phyloP scores from a whole-genome alignment of 2,329 filamentous ascomycete species.

The Alternaria postmessia region DNA sequence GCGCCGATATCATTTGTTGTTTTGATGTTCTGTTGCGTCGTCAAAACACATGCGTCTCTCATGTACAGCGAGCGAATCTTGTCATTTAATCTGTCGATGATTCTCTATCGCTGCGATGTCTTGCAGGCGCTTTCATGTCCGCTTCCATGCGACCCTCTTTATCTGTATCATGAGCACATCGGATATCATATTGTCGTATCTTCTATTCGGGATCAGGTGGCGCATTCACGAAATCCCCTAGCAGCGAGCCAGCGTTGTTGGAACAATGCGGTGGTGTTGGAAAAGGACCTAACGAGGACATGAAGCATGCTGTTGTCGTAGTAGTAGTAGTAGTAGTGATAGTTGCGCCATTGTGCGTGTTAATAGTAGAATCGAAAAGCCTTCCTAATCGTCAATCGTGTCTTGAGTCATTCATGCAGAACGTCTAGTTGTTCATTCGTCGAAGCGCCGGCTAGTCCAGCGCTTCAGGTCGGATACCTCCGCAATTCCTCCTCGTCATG shows the following conservation, averaged over 20 bases:
- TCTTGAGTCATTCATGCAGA: background rate
- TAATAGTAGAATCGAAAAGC: background rate
- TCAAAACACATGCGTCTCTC: background rate
- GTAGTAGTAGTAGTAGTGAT: background rate
- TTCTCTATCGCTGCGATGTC: background rate
- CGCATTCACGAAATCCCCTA: background rate
- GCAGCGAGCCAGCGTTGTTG: background rate
- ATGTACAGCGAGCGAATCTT: background rate
- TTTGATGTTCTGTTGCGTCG: background rate
- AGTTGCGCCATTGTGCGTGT: background rate
- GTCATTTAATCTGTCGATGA: background rate
- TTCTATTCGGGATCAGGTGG: background rate
- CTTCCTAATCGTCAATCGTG: background rate
- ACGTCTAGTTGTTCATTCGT: conserved; percentile 42
- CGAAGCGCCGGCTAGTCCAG: conserved; percentile 46
- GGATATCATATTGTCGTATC: background rate
- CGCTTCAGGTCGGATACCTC: conserved; percentile 34
- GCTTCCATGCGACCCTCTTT: background rate
- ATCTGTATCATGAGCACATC: background rate
- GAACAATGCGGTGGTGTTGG: background rate
- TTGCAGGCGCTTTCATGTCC: background rate
- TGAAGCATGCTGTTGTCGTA: background rate
- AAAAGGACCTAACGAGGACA: conserved; percentile 3
- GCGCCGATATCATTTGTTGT: background rate
- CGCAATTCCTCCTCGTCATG: conserved; percentile 31